Evolutionary conservation across 768 basidiomycete genomes (phyloP).

Genomic region (Kwoniella botswanensis): DNA sequence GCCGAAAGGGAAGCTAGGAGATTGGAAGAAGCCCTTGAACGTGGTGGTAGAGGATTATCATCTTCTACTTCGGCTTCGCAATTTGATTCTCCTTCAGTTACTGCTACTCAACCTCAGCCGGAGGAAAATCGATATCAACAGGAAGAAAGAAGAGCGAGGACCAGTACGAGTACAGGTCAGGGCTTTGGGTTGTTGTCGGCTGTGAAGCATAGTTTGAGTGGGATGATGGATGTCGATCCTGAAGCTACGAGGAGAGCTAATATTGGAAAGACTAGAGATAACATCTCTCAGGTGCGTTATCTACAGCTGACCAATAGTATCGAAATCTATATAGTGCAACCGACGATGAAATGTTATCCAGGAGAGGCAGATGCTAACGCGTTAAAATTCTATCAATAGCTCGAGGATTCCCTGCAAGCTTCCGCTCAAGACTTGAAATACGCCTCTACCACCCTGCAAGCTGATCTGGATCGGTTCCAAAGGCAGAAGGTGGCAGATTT

Average conservation of each 20-base stretch:
- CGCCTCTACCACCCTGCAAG: constrained; percentile 93
- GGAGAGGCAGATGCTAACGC: too few species aligned
- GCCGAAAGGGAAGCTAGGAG: constrained; percentile 88
- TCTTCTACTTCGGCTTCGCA: constrained; percentile 21
- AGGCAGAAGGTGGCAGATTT: constrained; percentile 97
- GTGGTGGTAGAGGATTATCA: constrained; percentile 58
- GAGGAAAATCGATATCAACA: constrained; percentile 30
- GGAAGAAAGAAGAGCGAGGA: constrained; percentile 26
- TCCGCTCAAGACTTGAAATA: constrained; percentile 94
- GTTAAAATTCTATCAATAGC: too few species aligned
- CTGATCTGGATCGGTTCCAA: constrained; percentile 96
- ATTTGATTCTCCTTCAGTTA: background rate
- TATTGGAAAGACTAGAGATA: constrained; percentile 92
- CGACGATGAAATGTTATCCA: too few species aligned
- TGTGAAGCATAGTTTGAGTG: constrained; percentile 89
- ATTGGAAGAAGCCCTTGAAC: constrained; percentile 82
- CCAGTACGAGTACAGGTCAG: constrained; percentile 24
- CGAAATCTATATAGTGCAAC: too few species aligned
- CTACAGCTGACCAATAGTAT: too few species aligned
- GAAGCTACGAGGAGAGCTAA: constrained; percentile 90
- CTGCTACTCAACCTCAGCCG: background rate
- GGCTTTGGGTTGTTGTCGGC: constrained; percentile 84
- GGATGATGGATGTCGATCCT: constrained; percentile 99
- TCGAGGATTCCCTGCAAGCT: constrained; percentile 92
- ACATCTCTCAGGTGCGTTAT: constrained; percentile 80